These are phyloP conservation scores for Entomophthora muscae DNA, from an alignment of 371 early-diverging fungal species.

Conservation along the genomic window DNA sequence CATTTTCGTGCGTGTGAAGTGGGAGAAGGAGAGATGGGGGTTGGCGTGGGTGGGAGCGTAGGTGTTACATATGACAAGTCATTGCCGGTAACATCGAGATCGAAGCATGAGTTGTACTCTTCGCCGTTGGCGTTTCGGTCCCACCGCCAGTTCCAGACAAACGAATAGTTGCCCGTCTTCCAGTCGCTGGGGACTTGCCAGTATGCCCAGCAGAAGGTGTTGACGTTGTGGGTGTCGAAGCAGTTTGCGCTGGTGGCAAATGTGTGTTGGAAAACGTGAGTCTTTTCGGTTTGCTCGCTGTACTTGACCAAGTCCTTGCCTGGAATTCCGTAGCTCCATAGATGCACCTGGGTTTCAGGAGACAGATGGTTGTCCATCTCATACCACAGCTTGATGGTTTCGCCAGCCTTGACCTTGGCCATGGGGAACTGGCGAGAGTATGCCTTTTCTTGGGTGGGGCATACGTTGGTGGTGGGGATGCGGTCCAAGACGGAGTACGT, in stretches of 20 bases:
- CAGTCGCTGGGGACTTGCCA: conserved; percentile 21
- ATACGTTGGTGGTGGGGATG: conserved; percentile 19
- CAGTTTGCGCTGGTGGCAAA: conserved; percentile 19
- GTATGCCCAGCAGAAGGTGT: conserved; percentile 22
- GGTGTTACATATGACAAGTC: no score
- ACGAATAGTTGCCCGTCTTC: conserved; percentile 19
- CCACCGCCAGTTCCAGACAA: conserved; percentile 35
- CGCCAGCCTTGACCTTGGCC: conserved; percentile 22
- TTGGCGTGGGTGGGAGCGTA: no score
- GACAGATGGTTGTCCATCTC: conserved; percentile 28
- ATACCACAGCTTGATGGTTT: conserved; percentile 23
- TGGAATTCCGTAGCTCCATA: conserved; percentile 20
- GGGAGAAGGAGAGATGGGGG: no score
- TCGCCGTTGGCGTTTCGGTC: conserved; percentile 31
- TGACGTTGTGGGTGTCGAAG: conserved; percentile 15
- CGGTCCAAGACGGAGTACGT: conserved; percentile 20
- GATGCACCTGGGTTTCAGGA: conserved; percentile 15
- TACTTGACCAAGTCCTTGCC: conserved; percentile 15
- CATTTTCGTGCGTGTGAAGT: no score
- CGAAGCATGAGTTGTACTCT: conserved; percentile 37
- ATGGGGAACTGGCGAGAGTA: conserved; percentile 19
- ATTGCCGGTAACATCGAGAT: conserved; percentile 17
- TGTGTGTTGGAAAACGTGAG: conserved; percentile 10
- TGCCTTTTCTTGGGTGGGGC: conserved; percentile 13
- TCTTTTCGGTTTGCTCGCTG: conserved; percentile 15